Percentiles rank a stretch among this genome's conserved stretches.
These are phyloP conservation scores for Monotropa hypopitys DNA, from an alignment of 179 eudicot species.

Conservation along the genomic window DNA sequence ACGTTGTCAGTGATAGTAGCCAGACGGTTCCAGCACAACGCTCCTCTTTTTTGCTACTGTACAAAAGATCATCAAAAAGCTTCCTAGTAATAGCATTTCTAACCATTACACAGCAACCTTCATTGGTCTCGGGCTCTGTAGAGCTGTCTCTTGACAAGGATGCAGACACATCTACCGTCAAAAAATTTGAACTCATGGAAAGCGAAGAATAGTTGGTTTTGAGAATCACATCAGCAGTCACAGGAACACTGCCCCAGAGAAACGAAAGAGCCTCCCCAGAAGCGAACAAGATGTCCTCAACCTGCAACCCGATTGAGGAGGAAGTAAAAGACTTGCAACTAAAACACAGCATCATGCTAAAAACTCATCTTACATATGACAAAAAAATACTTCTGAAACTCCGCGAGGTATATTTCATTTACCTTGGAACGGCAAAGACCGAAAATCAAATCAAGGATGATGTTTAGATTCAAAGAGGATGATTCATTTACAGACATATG, in stretches of 20 bases:
- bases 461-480: conserved; percentile 39
- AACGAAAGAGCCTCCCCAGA: conserved; percentile 97
- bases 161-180: conserved; percentile 53
- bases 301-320: conserved; percentile 30
- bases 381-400: not conserved
- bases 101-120: conserved; percentile 37
- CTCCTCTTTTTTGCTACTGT: conserved; percentile 86
- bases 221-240: conserved; percentile 71
- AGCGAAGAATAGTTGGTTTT: conserved; percentile 81
- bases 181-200: conserved; percentile 73
- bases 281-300: conserved; percentile 87
- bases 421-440: conserved; percentile 89
- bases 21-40: conserved; percentile 96
- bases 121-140: conserved; percentile 31
- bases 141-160: conserved; percentile 35
- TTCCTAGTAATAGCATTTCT: conserved; percentile 64
- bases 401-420: conserved; percentile 2
- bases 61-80: conserved; percentile 73
- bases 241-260: conserved; percentile 91
- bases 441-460: conserved; percentile 68
- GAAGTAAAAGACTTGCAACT: not conserved
- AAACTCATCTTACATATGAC: not conserved
- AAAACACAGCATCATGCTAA: not conserved
- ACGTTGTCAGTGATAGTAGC: conserved; percentile 84
- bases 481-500: conserved; percentile 70